Percentiles rank a stretch among this genome's conserved stretches.
These are phyloP conservation scores for Neonectria hederae DNA, from an alignment of 2,329 filamentous ascomycete species.

Conservation along the genomic window DNA sequence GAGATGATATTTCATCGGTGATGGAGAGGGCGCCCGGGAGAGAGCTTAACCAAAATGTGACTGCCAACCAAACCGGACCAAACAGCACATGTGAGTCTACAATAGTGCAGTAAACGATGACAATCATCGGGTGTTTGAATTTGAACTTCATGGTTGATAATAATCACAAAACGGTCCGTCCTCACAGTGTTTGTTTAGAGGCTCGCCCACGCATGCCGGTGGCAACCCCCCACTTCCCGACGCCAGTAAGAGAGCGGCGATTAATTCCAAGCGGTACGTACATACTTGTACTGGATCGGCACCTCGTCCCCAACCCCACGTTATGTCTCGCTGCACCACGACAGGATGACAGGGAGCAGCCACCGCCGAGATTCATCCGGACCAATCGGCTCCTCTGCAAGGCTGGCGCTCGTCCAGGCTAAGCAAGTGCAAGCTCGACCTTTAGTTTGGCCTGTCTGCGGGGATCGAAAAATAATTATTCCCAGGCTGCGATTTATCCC, in stretches of 20 bases:
- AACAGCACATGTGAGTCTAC: background rate
- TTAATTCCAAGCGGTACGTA: slow-evolving; percentile 5
- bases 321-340: slow-evolving; percentile 9
- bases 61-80: background rate
- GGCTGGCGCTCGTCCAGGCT: slow-evolving; percentile 12
- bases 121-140: background rate
- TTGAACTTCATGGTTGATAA: background rate
- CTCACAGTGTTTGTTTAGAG: background rate
- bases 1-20: too few species aligned
- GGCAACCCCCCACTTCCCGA: slow-evolving; percentile 12
- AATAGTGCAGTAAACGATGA: background rate
- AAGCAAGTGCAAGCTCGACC: slow-evolving; percentile 17
- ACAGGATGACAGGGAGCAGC: background rate
- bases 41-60: background rate
- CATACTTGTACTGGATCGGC: too few species aligned
- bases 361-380: slow-evolving; percentile 18
- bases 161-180: background rate
- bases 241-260: background rate
- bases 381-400: slow-evolving; percentile 17
- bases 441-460: slow-evolving; percentile 36
- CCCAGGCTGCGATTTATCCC: slow-evolving; percentile 20
- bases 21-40: too few species aligned
- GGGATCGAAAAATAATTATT: slow-evolving; percentile 43
- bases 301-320: slow-evolving; percentile 25
- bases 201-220: background rate